These are phyloP conservation scores for Sporisorium reilianum DNA, from an alignment of 1,284 basidiomycete species.

Conservation along the genomic window DNA sequence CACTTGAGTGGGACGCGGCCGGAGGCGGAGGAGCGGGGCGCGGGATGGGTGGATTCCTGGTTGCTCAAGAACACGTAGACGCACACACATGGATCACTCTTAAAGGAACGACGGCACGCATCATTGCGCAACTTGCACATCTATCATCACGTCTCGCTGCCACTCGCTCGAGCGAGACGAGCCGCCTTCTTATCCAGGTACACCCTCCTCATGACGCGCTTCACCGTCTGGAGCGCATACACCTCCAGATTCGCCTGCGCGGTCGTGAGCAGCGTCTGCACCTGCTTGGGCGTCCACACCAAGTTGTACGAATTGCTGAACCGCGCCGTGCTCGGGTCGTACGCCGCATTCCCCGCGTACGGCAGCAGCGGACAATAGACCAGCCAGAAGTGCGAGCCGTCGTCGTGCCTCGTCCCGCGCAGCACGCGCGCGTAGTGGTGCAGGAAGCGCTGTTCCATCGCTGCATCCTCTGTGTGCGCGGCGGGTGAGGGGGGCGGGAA, in stretches of 20 bases:
- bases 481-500: neutral
- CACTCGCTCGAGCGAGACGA: constrained; percentile 6
- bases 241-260: constrained; percentile 53
- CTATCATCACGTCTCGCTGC: neutral
- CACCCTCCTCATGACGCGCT: constrained; percentile 34
- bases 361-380: constrained; percentile 65
- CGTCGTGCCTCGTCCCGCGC: constrained; percentile 19
- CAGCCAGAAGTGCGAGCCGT: constrained; percentile 39
- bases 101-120: neutral
- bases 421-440: constrained; percentile 47
- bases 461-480: constrained; percentile 3
- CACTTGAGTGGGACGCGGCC: constrained; percentile 30
- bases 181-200: constrained; percentile 48
- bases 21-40: neutral
- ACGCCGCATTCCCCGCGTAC: constrained; percentile 48
- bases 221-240: constrained; percentile 44
- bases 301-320: constrained; percentile 67
- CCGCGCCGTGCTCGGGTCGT: constrained; percentile 56
- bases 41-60: constrained; percentile 43
- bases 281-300: constrained; percentile 64
- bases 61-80: constrained; percentile 22
- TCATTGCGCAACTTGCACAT: no score
- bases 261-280: constrained; percentile 53
- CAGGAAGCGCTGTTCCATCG: constrained; percentile 36
- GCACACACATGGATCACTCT: neutral